phyloP scores from a whole-genome alignment of 2,329 filamentous ascomycete genomes.

The Aspergillus felis region DNA sequence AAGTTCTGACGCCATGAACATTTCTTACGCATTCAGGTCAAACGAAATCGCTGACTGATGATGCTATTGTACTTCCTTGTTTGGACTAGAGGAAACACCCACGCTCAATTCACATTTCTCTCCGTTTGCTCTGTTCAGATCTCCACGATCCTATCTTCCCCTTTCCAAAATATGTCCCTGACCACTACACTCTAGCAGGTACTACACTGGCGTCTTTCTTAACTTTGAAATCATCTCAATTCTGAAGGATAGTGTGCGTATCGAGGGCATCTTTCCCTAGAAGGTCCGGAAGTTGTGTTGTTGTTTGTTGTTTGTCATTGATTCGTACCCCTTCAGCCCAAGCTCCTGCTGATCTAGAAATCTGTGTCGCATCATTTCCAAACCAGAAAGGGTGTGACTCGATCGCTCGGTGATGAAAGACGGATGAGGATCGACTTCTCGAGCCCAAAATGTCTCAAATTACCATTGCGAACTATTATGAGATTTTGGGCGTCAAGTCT shows the following conservation, averaged over 20 bases:
- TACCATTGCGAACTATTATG: constrained; percentile 21
- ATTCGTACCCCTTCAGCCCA: neutral
- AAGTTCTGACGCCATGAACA: neutral
- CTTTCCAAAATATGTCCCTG: neutral
- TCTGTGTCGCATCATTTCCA: neutral
- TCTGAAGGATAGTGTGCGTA: neutral
- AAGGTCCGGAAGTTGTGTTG: neutral
- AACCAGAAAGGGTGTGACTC: neutral
- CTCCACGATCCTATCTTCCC: neutral
- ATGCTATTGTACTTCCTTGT: neutral
- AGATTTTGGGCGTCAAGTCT: constrained; percentile 21
- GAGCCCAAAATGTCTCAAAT: constrained; percentile 7
- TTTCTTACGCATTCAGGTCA: neutral
- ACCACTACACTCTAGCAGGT: neutral
- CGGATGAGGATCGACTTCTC: neutral
- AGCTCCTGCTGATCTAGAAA: constrained; percentile 1
- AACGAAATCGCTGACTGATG: neutral
- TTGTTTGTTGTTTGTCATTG: neutral
- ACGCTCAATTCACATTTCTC: neutral
- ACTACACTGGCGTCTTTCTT: neutral
- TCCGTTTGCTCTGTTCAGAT: neutral
- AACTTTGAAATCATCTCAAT: neutral
- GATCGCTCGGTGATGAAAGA: neutral
- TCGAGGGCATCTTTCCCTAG: neutral
- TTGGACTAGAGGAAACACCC: neutral